A percentile compares a stretch with the other conserved stretches of the same genome.
phyloP scores from a whole-genome alignment of 1,284 basidiomycete species.

The Peniophora sp. region DNA sequence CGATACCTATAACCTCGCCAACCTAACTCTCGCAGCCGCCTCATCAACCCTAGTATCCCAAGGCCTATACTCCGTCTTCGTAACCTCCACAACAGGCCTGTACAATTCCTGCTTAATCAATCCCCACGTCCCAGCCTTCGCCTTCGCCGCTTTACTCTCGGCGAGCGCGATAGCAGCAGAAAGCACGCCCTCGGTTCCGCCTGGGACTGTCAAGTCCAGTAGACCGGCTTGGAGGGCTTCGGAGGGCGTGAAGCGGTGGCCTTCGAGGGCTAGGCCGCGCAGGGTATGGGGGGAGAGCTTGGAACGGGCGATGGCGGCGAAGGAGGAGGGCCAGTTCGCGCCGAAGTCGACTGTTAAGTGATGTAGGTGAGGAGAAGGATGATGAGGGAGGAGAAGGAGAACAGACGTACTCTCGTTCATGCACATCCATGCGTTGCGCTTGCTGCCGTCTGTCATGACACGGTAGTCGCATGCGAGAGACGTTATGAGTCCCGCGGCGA shows the following conservation, averaged over 20 bases:
- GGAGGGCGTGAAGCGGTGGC: constrained; percentile 70
- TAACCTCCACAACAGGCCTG: not conserved
- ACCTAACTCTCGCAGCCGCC: not conserved
- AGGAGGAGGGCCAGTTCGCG: constrained; percentile 69
- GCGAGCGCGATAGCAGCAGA: constrained; percentile 53
- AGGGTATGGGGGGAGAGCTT: constrained; percentile 59
- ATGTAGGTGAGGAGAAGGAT: too few relatives aligned
- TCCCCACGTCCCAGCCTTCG: constrained; percentile 57
- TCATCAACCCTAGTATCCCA: not conserved
- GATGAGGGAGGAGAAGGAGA: not conserved
- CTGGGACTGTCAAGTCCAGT: constrained; percentile 62
- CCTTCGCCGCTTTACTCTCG: constrained; percentile 36
- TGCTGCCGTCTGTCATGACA: constrained; percentile 78
- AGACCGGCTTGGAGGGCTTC: constrained; percentile 68
- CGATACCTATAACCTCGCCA: not conserved
- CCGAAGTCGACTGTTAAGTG: constrained; percentile 57
- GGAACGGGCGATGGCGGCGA: constrained; percentile 57
- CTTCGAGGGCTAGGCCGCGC: constrained; percentile 78
- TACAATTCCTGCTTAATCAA: constrained; percentile 40
- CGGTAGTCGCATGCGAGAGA: constrained; percentile 85
- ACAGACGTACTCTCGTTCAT: constrained; percentile 88
- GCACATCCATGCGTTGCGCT: constrained; percentile 75
- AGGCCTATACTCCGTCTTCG: not conserved
- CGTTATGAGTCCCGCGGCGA: constrained; percentile 81
- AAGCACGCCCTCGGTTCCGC: constrained; percentile 51